A percentile compares a stretch with the other conserved stretches of the same genome.
These are phyloP conservation scores for Leptographium lundbergii DNA, from an alignment of 2,329 filamentous ascomycete genomes.

Conservation along the genomic window DNA sequence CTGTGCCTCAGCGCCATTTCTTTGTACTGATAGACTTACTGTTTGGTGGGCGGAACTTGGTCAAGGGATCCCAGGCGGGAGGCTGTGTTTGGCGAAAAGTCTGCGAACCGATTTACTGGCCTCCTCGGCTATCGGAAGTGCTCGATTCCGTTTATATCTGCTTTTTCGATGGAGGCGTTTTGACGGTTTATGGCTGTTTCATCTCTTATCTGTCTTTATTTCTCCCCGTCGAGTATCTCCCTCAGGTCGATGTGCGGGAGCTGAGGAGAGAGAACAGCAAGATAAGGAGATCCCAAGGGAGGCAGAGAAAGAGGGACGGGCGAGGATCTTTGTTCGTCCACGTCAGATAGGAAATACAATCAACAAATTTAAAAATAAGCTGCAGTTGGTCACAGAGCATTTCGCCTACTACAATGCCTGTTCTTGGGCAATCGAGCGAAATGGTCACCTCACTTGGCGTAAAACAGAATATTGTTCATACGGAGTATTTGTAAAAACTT, in stretches of 20 bases:
- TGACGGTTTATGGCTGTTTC: background rate
- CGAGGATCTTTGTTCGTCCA: background rate
- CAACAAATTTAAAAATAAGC: background rate
- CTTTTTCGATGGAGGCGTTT: constrained; percentile 3
- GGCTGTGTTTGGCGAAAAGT: background rate
- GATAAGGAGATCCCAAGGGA: background rate
- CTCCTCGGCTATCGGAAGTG: constrained; percentile 1
- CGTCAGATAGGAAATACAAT: background rate
- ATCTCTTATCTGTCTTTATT: background rate
- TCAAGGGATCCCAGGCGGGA: background rate
- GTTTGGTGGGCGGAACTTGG: constrained; percentile 5
- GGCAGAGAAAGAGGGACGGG: background rate
- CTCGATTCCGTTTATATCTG: background rate
- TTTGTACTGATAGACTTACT: constrained; percentile 20
- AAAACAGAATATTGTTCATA: background rate
- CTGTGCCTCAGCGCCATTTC: constrained; percentile 12
- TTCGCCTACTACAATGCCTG: too few species aligned
- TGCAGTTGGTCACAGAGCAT: too few species aligned
- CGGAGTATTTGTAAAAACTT: background rate
- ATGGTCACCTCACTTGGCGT: too few species aligned
- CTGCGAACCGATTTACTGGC: background rate
- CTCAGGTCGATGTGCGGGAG: background rate
- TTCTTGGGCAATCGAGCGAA: too few species aligned
- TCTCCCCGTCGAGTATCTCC: background rate
- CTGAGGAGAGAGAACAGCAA: background rate